Conservation (phyloP, 179 eudicot genomes). For the Spinacia oleracea region DNA sequence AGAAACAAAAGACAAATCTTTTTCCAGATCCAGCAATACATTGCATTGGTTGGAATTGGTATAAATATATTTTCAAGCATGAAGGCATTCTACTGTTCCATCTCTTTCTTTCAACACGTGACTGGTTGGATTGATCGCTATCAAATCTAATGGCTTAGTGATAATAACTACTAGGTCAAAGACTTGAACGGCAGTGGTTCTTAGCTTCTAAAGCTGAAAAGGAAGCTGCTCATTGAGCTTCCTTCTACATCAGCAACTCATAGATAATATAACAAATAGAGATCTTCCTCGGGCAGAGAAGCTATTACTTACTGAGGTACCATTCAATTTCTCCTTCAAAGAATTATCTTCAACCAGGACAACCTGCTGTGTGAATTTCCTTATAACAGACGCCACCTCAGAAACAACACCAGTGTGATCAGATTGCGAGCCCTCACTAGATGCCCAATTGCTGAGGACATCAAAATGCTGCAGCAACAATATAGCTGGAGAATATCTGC, state of each 20-base stretch:
- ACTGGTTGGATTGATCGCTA: not conserved
- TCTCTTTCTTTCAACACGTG: not conserved
- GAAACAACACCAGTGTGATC: conserved; percentile 72
- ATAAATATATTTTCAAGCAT: not conserved
- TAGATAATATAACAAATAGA: not conserved
- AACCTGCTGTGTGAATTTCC: conserved; percentile 71
- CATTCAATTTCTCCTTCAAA: conserved; percentile 40
- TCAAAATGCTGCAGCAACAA: conserved; percentile 88
- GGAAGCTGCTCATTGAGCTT: not conserved
- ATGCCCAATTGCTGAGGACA: conserved; percentile 60
- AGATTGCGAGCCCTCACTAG: conserved; percentile 61
- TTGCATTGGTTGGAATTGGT: not conserved
- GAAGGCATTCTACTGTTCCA: not conserved
- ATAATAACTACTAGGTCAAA: not conserved
- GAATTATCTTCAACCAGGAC: conserved; percentile 43
- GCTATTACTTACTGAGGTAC: conserved; percentile 46
- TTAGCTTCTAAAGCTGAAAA: not conserved
- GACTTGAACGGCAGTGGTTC: not conserved
- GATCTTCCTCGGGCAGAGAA: not conserved
- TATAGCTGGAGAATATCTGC: conserved; percentile 85
- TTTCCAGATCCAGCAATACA: not conserved
- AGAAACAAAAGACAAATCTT: not conserved
- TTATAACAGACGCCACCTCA: conserved; percentile 82
- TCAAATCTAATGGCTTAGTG: not conserved
- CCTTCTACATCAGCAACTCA: conserved; percentile 7